A percentile compares a stretch with the other conserved stretches of the same genome.
Conservation (phyloP, 176 grass and related monocot genomes). For the Hyparrhenia diplandra region DNA sequence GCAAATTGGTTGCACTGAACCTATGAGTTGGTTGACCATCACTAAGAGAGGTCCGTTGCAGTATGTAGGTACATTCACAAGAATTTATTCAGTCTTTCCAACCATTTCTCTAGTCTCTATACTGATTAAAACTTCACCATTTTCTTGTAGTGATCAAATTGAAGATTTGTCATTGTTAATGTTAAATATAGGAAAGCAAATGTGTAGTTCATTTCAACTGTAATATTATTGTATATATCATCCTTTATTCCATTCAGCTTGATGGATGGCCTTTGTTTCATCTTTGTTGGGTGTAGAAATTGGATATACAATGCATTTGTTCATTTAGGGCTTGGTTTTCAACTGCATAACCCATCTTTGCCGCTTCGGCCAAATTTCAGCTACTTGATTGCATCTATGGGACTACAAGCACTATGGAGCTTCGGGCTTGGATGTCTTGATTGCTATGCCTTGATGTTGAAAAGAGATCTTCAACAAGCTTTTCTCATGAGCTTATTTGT, state of each 20-base stretch:
- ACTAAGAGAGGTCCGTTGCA: not conserved
- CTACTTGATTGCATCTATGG: constrained; percentile 90
- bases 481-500: constrained; percentile 86
- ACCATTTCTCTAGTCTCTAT: not conserved
- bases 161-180: not conserved
- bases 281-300: not conserved
- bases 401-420: constrained; percentile 85
- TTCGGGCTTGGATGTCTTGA: constrained; percentile 85
- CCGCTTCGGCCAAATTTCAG: constrained; percentile 42
- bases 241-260: not conserved
- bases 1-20: not conserved
- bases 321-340: not conserved
- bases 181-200: not conserved
- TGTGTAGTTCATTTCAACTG: not conserved
- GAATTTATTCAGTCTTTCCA: not conserved
- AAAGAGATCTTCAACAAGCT: constrained; percentile 64
- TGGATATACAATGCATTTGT: not conserved
- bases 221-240: not conserved
- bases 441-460: constrained; percentile 59
- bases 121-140: too few species aligned
- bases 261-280: not conserved
- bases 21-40: not conserved
- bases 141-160: not conserved
- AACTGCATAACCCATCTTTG: constrained; percentile 1
- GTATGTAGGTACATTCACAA: not conserved